phyloP scores from a whole-genome alignment of 192 early-diverging fungal species.

The Dissophora ornata region DNA sequence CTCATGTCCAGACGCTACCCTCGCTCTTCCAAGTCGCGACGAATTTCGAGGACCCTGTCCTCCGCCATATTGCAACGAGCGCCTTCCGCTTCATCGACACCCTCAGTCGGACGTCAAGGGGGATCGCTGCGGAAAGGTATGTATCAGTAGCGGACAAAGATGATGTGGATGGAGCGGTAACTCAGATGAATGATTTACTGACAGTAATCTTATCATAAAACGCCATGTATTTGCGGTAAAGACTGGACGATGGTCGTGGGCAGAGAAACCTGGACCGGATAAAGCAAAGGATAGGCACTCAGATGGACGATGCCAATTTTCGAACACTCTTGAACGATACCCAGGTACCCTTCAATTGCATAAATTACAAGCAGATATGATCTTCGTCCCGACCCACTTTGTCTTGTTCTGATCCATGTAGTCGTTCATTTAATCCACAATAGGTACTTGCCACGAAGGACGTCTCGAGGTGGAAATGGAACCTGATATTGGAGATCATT shows the following conservation, averaged over 20 bases:
- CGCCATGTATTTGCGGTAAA: no score
- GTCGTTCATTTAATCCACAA: not conserved
- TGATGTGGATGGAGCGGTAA: no score
- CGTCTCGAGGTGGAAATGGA: slow-evolving; percentile 83
- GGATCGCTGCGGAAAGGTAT: slow-evolving; percentile 46
- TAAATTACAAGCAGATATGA: no score
- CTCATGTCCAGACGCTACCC: slow-evolving; percentile 70
- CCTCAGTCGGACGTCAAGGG: slow-evolving; percentile 60
- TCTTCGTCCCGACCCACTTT: no score
- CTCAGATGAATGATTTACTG: no score
- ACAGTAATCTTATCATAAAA: no score
- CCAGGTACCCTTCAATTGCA: slow-evolving; percentile 56
- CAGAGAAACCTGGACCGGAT: slow-evolving; percentile 65
- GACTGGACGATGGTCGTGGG: slow-evolving; percentile 25
- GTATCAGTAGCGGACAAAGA: not conserved
- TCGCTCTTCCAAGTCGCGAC: slow-evolving; percentile 79
- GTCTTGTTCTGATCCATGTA: no score
- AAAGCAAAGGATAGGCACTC: slow-evolving; percentile 66
- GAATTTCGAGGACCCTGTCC: slow-evolving; percentile 77
- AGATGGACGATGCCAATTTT: slow-evolving; percentile 81
- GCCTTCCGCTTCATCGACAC: slow-evolving; percentile 82
- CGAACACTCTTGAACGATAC: slow-evolving; percentile 73
- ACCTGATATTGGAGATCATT: slow-evolving; percentile 76
- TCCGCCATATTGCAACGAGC: slow-evolving; percentile 78
- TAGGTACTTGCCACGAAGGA: slow-evolving; percentile 79